A percentile compares a stretch with the other conserved stretches of the same genome.
These are phyloP conservation scores for Coelastrella sp. DNA, from an alignment of 139 green algal genomes.

Conservation along the genomic window DNA sequence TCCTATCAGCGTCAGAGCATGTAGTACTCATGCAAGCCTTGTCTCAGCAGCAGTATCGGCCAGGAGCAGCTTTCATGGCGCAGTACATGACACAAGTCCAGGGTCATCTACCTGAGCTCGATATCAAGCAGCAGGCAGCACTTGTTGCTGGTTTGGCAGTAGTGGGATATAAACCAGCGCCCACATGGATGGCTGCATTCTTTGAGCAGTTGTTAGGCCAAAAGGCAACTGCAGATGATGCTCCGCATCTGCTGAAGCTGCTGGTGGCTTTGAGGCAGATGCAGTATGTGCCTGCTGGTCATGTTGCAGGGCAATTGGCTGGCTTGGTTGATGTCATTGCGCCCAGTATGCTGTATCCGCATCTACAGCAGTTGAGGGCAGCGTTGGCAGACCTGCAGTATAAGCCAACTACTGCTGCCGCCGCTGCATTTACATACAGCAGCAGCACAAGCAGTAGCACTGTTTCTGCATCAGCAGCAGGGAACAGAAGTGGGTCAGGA, in stretches of 20 bases:
- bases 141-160: constrained; percentile 15
- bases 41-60: constrained; percentile 40
- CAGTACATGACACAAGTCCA: constrained; percentile 26
- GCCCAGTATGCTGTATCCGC: background rate
- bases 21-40: constrained; percentile 37
- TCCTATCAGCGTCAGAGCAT: constrained; percentile 33
- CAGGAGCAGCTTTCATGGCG: constrained; percentile 40
- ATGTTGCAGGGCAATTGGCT: background rate
- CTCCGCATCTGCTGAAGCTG: constrained; percentile 8
- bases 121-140: constrained; percentile 4
- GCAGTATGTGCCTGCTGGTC: constrained; percentile 22
- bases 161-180: constrained; percentile 37
- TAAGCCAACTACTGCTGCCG: constrained; percentile 1
- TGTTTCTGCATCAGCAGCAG: background rate
- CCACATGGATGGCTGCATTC: constrained; percentile 27
- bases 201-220: constrained; percentile 1
- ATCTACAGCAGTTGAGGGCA: constrained; percentile 36
- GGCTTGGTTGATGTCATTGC: constrained; percentile 2
- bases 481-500: background rate
- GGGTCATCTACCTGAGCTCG: constrained; percentile 6
- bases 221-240: background rate
- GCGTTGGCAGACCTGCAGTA: constrained; percentile 39
- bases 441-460: no score
- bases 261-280: constrained; percentile 27
- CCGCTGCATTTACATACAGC: background rate